A percentile compares a stretch with the other conserved stretches of the same genome.
phyloP scores from a whole-genome alignment of 2,329 filamentous ascomycete genomes.

The Pleurostoma richardsiae region DNA sequence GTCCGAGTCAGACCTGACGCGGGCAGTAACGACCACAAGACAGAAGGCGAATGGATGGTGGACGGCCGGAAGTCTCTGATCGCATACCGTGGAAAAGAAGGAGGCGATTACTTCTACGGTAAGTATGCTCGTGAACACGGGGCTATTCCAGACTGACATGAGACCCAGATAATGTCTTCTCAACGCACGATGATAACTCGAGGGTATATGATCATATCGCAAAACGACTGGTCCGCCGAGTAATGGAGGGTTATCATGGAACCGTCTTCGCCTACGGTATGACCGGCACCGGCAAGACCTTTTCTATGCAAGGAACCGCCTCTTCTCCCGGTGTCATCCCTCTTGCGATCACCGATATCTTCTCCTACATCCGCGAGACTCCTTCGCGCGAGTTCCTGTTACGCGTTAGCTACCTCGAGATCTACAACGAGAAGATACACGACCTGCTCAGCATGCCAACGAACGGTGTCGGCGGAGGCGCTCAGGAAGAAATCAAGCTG shows the following conservation, averaged over 20 bases:
- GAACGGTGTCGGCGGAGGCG: constrained; percentile 44
- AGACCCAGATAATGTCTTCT: constrained; percentile 84
- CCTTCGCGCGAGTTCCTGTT: constrained; percentile 90
- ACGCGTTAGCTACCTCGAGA: constrained; percentile 95
- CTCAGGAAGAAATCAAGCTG: constrained; percentile 92
- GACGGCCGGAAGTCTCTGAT: constrained; percentile 80
- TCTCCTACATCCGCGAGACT: constrained; percentile 97
- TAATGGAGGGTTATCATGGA: constrained; percentile 98
- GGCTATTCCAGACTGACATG: neutral
- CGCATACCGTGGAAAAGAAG: constrained; percentile 80
- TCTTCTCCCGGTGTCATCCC: constrained; percentile 95
- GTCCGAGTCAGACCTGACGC: constrained; percentile 87
- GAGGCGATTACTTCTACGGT: constrained; percentile 91
- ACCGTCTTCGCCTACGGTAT: constrained; percentile 99
- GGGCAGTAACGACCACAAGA: constrained; percentile 53
- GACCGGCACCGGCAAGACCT: constrained; percentile 98
- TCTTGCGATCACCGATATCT: constrained; percentile 95
- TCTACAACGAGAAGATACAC: constrained; percentile 97
- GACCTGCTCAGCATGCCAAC: constrained; percentile 79
- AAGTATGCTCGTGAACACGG: constrained; percentile 22
- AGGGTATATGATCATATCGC: constrained; percentile 92
- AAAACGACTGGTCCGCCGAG: constrained; percentile 87
- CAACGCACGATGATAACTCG: constrained; percentile 87
- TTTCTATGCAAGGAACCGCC: constrained; percentile 98
- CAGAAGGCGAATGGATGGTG: constrained; percentile 86